Percentiles rank a stretch among this genome's conserved stretches.
Conservation (phyloP, 2,329 filamentous ascomycete species). For the Colletotrichum sidae region DNA sequence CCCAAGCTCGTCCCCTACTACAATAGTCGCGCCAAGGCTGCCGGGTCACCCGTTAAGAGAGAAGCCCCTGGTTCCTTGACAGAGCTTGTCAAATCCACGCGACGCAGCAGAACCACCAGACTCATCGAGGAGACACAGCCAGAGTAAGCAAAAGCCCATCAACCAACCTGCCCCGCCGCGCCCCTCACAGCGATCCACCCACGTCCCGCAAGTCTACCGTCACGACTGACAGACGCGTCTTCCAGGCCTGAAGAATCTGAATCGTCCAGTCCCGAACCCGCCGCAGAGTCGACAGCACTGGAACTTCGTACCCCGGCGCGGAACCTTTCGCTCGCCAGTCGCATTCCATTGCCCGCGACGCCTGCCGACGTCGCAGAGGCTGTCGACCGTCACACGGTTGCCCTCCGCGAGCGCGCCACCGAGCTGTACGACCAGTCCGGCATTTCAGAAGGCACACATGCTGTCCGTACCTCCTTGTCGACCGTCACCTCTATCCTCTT, state of each 20-base stretch:
- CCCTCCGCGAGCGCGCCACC: constrained; percentile 73
- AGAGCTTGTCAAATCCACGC: constrained; percentile 56
- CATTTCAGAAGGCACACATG: constrained; percentile 73
- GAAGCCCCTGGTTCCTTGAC: constrained; percentile 53
- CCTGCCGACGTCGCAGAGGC: constrained; percentile 81
- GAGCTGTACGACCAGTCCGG: constrained; percentile 74
- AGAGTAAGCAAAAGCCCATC: constrained; percentile 51
- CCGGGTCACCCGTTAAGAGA: constrained; percentile 71
- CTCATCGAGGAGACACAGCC: constrained; percentile 55
- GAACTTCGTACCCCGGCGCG: constrained; percentile 61
- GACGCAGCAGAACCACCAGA: constrained; percentile 60
- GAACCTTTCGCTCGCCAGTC: constrained; percentile 65
- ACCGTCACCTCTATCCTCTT: constrained; percentile 79
- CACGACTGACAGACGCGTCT: constrained; percentile 31
- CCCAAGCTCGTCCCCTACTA: constrained; percentile 81
- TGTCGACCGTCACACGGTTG: constrained; percentile 77
- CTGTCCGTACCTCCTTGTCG: constrained; percentile 76
- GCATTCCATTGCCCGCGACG: constrained; percentile 81
- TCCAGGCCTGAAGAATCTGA: constrained; percentile 21
- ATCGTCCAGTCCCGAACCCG: constrained; percentile 41
- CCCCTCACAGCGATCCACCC: background rate
- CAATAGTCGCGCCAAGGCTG: constrained; percentile 70
- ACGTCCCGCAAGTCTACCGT: constrained; percentile 15
- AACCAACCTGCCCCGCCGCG: background rate
- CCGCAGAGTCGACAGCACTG: constrained; percentile 56